Evolutionary conservation across 2,329 filamentous ascomycete species (phyloP), one percentile per base, ranked within the genome.

Genomic region (Gaeumannomyces tritici): DNA sequence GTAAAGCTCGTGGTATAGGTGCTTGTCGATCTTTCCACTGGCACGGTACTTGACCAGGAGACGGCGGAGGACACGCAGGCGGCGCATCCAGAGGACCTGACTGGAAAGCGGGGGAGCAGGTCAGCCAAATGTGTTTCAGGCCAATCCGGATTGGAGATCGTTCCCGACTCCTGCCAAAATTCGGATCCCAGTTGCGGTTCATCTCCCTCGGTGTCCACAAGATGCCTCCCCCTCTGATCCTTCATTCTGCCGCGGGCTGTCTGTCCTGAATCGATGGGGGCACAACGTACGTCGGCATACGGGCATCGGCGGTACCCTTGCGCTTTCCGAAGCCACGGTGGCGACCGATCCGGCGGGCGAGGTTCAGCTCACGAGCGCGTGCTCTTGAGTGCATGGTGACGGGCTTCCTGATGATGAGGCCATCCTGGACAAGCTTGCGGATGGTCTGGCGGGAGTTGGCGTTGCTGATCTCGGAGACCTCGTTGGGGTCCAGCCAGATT

Each of bases 1-100:
- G 88, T 99, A 99, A 72, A 99, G 91, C 85, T 98, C 93, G 88
- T 99, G 95, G 89, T 99, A 99, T 67, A 99, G 92, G 87, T 99
- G 95, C 89, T 99, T 99, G 86, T 99, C 95, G 80, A 99, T 99
- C 90, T 99, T 99, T 82, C 96, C 96, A 76, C 90, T 90, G 80
- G 93, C 93, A 82, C 95, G 95, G 88, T 99, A 99, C 88, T 98
- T 98, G 86, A 97, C 95, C 73, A 99, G 86, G 67, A 99, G 90
- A 79, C 95, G 95, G 79, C 95, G 93, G 83, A 99, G 93, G 79
- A 99, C 93, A 83, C 96, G 92, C 78, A 96, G 93, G 78, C 95
- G 93, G 83, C 96, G 93, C 95, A 99, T 99, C 95, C 95, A 99
- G 76, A 98, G 86, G 73, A 99, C 85, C 85, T 97, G 92, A 81